A percentile compares a stretch with the other conserved stretches of the same genome.
Conservation (phyloP, 306 rosid species). For the Quercus mongolica region DNA sequence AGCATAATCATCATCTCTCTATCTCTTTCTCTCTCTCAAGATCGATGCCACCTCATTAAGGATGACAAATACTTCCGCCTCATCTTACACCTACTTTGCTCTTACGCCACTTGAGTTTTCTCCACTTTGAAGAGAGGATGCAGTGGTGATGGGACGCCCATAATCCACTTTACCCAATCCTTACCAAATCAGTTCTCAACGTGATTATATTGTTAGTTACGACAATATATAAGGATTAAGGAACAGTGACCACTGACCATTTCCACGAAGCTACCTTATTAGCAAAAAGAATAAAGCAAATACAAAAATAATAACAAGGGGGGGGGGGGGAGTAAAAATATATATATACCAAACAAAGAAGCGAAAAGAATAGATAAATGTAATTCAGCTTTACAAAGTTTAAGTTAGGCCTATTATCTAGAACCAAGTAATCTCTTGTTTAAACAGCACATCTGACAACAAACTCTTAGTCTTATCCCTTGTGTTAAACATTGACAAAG, state of each 20-base stretch:
- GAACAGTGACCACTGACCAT: background rate
- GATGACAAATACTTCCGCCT: too few species aligned
- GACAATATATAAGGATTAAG: background rate
- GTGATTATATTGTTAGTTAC: background rate
- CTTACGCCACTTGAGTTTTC: too few species aligned
- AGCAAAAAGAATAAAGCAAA: background rate
- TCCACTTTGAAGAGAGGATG: too few species aligned
- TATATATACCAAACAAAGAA: background rate
- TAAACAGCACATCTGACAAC: slow-evolving; percentile 22
- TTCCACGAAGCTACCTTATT: background rate
- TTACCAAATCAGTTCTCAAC: background rate
- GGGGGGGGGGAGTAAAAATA: too few species aligned
- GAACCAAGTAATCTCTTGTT: slow-evolving; percentile 8
- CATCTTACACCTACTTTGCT: too few species aligned
- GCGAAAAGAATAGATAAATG: background rate
- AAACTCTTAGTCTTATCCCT: slow-evolving; percentile 19
- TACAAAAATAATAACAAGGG: background rate
- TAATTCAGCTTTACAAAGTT: background rate
- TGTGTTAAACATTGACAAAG: slow-evolving; percentile 21
- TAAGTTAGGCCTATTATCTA: background rate
- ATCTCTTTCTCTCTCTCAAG: too few species aligned
- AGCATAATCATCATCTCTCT: too few species aligned
- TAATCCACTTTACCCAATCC: too few species aligned
- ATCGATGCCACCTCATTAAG: too few species aligned
- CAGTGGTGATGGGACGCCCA: too few species aligned